phyloP scores from a whole-genome alignment of 2,329 filamentous ascomycete species.

The Venturia asperata region DNA sequence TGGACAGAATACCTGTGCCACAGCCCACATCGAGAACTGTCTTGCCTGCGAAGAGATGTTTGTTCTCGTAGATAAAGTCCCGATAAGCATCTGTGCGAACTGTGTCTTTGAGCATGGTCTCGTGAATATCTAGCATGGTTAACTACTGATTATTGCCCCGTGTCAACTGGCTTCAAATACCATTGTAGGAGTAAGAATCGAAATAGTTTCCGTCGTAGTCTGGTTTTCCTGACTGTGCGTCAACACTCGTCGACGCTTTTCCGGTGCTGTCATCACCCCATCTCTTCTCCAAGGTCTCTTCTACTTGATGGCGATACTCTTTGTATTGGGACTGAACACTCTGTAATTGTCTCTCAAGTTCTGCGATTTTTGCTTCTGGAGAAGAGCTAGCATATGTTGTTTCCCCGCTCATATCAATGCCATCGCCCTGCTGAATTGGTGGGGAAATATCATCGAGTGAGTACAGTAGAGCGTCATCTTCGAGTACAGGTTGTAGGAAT shows the following conservation, averaged over 20 bases:
- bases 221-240: neutral
- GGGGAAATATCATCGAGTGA: constrained; percentile 66
- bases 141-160: neutral
- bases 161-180: constrained; percentile 35
- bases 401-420: neutral
- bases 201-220: constrained; percentile 57
- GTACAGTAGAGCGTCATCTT: constrained; percentile 85
- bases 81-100: constrained; percentile 86
- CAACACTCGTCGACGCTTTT: neutral
- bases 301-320: constrained; percentile 18
- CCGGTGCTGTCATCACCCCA: constrained; percentile 13
- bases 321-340: constrained; percentile 16
- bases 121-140: constrained; percentile 68
- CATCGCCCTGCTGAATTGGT: constrained; percentile 12
- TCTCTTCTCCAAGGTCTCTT: constrained; percentile 19
- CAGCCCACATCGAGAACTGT: constrained; percentile 87
- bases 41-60: constrained; percentile 78
- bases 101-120: constrained; percentile 89
- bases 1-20: constrained; percentile 72
- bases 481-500: constrained; percentile 75
- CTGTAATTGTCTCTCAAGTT: constrained; percentile 22
- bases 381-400: neutral
- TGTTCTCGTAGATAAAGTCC: constrained; percentile 91
- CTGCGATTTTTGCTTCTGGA: constrained; percentile 15
- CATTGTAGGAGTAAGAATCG: constrained; percentile 59